Evolutionary conservation across 805 yeast species (phyloP), one percentile per base, ranked within the genome.

Genomic region (Monosporozyma yasuniensis): DNA sequence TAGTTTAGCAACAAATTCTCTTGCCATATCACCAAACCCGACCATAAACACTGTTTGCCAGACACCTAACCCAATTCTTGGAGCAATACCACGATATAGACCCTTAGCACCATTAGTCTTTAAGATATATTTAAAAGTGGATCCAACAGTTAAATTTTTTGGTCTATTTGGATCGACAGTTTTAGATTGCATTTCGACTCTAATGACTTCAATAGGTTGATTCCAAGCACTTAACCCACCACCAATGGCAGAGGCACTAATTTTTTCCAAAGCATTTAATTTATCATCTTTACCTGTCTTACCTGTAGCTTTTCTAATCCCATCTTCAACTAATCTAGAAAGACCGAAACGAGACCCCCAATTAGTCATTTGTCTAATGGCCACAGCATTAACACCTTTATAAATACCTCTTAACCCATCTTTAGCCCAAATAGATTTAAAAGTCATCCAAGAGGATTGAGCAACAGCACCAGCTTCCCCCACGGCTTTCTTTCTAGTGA

Each of bases 11-110:
- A 84, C 84, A 50, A 75, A 73, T 50, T 83, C 88, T 67, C 80
- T 84, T 32, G 89, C 89, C 70, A 89, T 87, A 65, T 93, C 99
- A 67, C 98, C 99, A 58, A 93, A 81, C 11, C 96, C 96, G 52
- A 91, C 98, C 98, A 91, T 91, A 69, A 95, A 91, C 44, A 91
- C 88, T 2, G 98, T 91, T 75, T 93, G 99, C 97, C 98, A 93
- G 55, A 91, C 84, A 61, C 98, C 95, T 56, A 93, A 78, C 50
- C 96, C 97, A 58, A 93, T 80, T 77, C 99, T 85, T 59, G 99
- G 98, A 14, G 98, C 81, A 43, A 90, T 96, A 65, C 99, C 99
- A 69, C 96, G 79, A 68, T 90, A 93, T 54, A 93, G 78, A 51
- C 99, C 99, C 70, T 80, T 81, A 52, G 90, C 52, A 58, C 99